Evolutionary conservation across 1,284 basidiomycete genomes (phyloP), one percentile per base, ranked within the genome.

Genomic region (Exobasidium rhododendri): DNA sequence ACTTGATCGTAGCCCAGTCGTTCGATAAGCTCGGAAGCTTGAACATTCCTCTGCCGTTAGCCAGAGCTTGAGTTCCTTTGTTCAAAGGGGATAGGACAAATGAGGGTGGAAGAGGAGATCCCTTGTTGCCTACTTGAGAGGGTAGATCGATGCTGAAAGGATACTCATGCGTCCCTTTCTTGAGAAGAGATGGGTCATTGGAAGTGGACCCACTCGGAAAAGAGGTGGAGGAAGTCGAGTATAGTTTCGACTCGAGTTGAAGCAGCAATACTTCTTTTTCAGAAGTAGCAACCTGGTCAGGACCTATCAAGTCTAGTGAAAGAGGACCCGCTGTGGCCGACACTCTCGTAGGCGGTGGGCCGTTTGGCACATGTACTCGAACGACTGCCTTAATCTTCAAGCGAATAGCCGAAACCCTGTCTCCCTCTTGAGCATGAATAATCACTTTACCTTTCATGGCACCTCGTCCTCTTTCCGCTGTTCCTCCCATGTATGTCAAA

Each of bases 401-500:
- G 24, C 68, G 70, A 50, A 75, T 68, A 20, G 67, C 62, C 3
- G 68, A 58, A 32, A 75, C 63, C 7, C 63, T 56, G 6, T 69
- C 67, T 6, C 58, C 58, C 1, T 65, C 56, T 26, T 69, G 62
- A 0, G 71, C 67, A 24, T 63, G 47, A 22, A 75, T 17, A 6
- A 59, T 56, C 26, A 74, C 61, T 4, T 46, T 59, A 22, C 74
- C 74, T 6, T 59, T 54, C n/a, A 75, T n/a, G 3, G 68, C 59
- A 11, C 74, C 74, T 56, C 65, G 64, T 14, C 70, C 72, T 17
- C 74, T 59, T 44, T 69, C 61, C 22, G 66, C 58, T 29, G 65
- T 69, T 14, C 71, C 74, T 2, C 74, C 72, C 72, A 74, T 73
- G 58, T 69, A 75, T 7, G 74, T 74, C 7, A 72, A 71, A 0